Evolutionary conservation across 177 flowering plant species (phyloP).

Genomic region (Vitis hybrid): DNA sequence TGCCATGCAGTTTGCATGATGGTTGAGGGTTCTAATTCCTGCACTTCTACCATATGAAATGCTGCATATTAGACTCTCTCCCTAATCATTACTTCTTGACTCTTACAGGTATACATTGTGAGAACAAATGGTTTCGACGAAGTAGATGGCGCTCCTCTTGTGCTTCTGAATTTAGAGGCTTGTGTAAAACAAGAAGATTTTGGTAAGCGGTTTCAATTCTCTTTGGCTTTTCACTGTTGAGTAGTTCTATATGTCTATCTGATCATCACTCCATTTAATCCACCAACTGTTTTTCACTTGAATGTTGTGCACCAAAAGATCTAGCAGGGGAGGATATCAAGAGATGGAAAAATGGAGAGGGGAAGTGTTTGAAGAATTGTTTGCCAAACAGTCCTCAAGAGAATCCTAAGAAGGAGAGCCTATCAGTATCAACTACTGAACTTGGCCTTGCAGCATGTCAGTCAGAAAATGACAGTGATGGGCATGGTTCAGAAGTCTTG

Average conservation of each 20-base stretch:
- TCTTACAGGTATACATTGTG: conserved; percentile 40
- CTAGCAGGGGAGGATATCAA: not conserved
- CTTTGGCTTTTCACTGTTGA: not conserved
- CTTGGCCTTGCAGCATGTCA: conserved; percentile 3
- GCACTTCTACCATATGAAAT: not conserved
- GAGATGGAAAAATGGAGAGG: not conserved
- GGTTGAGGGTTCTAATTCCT: not conserved
- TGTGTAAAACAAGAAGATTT: conserved; percentile 3
- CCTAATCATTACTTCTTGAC: not conserved
- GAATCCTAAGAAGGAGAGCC: not conserved
- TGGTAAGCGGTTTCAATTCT: conserved; percentile 17
- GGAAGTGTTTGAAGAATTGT: conserved; percentile 1
- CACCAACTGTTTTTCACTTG: not conserved
- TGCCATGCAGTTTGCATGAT: no score
- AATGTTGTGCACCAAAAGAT: not conserved
- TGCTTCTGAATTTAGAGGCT: conserved; percentile 25
- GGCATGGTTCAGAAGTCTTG: conserved; percentile 20
- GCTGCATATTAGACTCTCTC: not conserved
- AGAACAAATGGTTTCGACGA: conserved; percentile 24
- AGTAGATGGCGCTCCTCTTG: conserved; percentile 31
- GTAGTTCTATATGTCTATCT: no score
- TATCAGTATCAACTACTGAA: not conserved
- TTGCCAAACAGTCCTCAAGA: not conserved
- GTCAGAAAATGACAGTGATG: conserved; percentile 25
- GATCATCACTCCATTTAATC: not conserved